Conservation (phyloP, 257 asterid genomes). For the Lithospermum erythrorhizon region DNA sequence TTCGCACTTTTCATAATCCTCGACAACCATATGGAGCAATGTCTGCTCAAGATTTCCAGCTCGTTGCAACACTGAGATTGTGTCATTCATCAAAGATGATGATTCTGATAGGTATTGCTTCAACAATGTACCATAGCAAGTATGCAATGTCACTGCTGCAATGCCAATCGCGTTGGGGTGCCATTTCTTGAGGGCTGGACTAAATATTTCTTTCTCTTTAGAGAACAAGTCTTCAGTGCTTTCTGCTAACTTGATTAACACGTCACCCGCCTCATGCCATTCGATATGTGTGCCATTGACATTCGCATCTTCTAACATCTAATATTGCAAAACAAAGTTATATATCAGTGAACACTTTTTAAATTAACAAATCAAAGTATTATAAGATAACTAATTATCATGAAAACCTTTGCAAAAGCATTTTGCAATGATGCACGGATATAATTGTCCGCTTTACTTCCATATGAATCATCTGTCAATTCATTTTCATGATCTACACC, state of each 20-base stretch:
- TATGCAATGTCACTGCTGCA: conserved; percentile 58
- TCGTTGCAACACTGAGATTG: conserved; percentile 37
- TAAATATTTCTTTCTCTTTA: conserved; percentile 51
- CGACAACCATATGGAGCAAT: conserved; percentile 74
- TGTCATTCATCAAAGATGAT: conserved; percentile 36
- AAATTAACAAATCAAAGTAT: not conserved
- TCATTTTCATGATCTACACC: conserved; percentile 23
- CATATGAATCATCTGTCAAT: conserved; percentile 24
- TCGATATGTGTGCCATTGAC: conserved; percentile 25
- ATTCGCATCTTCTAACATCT: conserved; percentile 52
- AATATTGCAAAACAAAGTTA: not conserved
- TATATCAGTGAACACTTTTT: not conserved
- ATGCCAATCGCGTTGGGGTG: conserved; percentile 65
- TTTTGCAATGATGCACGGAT: conserved; percentile 51
- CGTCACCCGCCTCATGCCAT: conserved; percentile 45
- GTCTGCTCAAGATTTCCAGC: conserved; percentile 75
- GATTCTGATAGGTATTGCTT: conserved; percentile 43
- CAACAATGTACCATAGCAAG: conserved; percentile 58
- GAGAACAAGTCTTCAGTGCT: conserved; percentile 46
- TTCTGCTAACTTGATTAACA: conserved; percentile 44
- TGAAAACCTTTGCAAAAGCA: conserved; percentile 56
- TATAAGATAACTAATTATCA: not conserved
- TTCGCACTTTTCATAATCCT: conserved; percentile 67
- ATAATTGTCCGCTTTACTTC: conserved; percentile 53
- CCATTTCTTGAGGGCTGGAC: conserved; percentile 65